phyloP scores from a whole-genome alignment of 768 basidiomycete genomes.

The Hirschioporus abietinus region DNA sequence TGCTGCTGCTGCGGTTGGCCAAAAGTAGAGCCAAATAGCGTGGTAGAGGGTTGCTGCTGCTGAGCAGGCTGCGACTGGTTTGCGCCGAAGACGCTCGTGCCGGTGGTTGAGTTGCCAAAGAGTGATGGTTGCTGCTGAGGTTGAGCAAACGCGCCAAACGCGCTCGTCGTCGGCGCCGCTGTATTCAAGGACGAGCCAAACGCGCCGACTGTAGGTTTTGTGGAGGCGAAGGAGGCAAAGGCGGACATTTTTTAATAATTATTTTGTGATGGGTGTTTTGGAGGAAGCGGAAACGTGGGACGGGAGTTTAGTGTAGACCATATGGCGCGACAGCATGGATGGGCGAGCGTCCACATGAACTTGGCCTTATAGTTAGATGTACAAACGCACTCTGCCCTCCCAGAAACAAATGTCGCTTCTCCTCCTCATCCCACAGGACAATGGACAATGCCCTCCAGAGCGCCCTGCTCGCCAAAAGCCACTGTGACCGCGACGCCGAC shows the following conservation, averaged over 20 bases:
- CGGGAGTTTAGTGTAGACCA: neutral
- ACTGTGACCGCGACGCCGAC: neutral
- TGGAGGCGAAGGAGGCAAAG: neutral
- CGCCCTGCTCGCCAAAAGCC: neutral
- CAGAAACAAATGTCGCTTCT: neutral
- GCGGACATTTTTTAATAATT: neutral
- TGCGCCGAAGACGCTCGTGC: constrained; percentile 16
- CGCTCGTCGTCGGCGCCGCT: neutral
- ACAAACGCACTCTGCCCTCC: neutral
- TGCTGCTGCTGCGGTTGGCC: neutral
- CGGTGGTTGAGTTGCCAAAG: too few relatives aligned
- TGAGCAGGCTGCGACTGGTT: constrained; percentile 16
- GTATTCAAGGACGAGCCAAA: neutral
- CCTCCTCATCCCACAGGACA: neutral
- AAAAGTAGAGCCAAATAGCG: constrained; percentile 23
- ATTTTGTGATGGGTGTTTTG: neutral
- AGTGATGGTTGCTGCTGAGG: neutral
- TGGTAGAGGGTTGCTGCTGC: constrained; percentile 19
- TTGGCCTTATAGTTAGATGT: neutral
- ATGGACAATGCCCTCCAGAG: neutral
- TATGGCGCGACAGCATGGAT: neutral
- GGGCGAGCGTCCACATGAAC: neutral
- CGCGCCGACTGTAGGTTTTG: neutral
- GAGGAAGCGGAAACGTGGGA: neutral
- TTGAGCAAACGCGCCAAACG: neutral